Evolutionary conservation across 345 rosid genomes (phyloP), one percentile per base, ranked within the genome.

Genomic region (Aquilaria malaccensis): DNA sequence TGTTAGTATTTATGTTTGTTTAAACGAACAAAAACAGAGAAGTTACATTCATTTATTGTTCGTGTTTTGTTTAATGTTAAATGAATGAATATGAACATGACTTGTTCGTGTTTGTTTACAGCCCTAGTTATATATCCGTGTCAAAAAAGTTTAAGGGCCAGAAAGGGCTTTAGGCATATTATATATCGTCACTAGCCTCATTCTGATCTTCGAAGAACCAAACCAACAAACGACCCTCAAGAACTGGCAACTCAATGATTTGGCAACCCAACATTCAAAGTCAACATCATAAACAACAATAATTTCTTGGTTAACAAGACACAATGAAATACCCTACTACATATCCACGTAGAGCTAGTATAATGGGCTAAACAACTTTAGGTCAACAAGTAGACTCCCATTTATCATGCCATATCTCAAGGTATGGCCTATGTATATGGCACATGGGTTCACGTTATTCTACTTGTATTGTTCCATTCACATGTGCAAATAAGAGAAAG

Each of bases 381-480:
- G 22, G 22, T 22, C 22, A 22, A 22, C 22, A 22, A 22, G 22
- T 22, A 22, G 59, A 13, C 65, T 63, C 53, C 79, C 88, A 56
- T 55, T 29, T 52, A 47, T 54, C 45, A 60, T 65, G 88, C 73
- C 85, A 76, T 65, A 76, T 71, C 33, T 74, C 62, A 60, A 58
- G 90, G 85, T 69, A 50, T 31, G 67, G 56, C 49, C 82, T 37
- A 78, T 52, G 75, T 59, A 63, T 50, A 59, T 64, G 63, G 74
- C 86, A 83, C 85, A 83, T 83, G 91, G 86, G 52, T 12, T 69
- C 77, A 70, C 67, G 62, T 63, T 67, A 5, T 5, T 37, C 7
- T 4, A 37, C 43, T 9, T 37, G 5, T 0, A 37, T 37, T 37
- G 7, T 37, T 37, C 43, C 43, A 37, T 37, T 37, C 43, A 37